phyloP scores from a whole-genome alignment of 2,329 filamentous ascomycete genomes.

The Penicillium sp. region DNA sequence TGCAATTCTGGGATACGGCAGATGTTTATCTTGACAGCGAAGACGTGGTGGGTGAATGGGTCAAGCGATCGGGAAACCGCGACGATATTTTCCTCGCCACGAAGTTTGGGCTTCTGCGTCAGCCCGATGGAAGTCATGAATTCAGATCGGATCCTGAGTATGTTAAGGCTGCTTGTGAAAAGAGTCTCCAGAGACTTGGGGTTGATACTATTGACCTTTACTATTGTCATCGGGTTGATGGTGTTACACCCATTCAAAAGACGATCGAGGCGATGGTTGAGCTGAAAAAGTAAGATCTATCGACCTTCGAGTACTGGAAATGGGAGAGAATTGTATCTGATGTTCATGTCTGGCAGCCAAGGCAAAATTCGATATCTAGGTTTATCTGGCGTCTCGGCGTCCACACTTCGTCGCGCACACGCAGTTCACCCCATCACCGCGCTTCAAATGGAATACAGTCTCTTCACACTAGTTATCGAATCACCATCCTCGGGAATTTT shows the following conservation, averaged over 20 bases:
- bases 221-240: constrained; percentile 5
- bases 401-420: constrained; percentile 48
- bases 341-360: constrained; percentile 15
- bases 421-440: constrained; percentile 47
- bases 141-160: neutral
- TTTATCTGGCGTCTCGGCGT: constrained; percentile 45
- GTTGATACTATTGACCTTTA: constrained; percentile 39
- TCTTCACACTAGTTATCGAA: constrained; percentile 48
- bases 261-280: constrained; percentile 6
- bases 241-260: constrained; percentile 4
- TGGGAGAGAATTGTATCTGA: neutral
- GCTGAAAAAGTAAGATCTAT: constrained; percentile 12
- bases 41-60: constrained; percentile 37
- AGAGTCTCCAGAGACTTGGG: constrained; percentile 37
- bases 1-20: constrained; percentile 33
- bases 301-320: neutral
- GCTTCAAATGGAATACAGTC: constrained; percentile 50
- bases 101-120: constrained; percentile 34
- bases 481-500: constrained; percentile 37
- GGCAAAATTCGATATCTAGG: constrained; percentile 53
- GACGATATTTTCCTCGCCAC: constrained; percentile 43
- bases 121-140: neutral
- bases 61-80: constrained; percentile 37
- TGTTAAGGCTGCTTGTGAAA: constrained; percentile 34
- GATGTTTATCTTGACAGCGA: constrained; percentile 33